These are phyloP conservation scores for Cornus florida DNA, from an alignment of 148 eudicot genomes.

Conservation along the genomic window DNA sequence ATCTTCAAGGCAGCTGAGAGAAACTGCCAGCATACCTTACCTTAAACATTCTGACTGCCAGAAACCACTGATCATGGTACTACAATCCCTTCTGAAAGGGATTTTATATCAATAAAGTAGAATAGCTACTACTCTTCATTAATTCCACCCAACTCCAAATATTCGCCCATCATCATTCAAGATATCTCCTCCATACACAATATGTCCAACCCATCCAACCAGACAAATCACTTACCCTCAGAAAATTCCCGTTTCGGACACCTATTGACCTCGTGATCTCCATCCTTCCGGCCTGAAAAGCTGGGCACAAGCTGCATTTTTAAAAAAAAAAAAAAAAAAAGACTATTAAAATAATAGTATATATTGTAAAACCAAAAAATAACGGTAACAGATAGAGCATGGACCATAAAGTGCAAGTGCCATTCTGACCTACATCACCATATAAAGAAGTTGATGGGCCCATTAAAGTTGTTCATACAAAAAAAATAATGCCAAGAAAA, in stretches of 20 bases:
- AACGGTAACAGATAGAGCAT: no score
- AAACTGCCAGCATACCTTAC: conserved; percentile 16
- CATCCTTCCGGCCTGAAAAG: conserved; percentile 29
- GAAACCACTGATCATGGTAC: conserved; percentile 10
- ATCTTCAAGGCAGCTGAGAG: conserved; percentile 1
- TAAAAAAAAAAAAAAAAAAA: background rate
- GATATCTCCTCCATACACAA: background rate
- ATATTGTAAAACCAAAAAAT: background rate
- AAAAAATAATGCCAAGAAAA: no score
- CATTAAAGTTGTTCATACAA: no score
- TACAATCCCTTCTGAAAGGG: background rate
- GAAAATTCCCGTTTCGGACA: conserved; percentile 22
- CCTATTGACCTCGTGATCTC: conserved; percentile 28
- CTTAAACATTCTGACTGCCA: conserved; percentile 2
- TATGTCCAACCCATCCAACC: conserved; percentile 25
- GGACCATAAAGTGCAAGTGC: no score
- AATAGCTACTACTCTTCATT: conserved; percentile 5
- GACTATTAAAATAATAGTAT: no score
- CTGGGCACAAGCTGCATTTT: conserved; percentile 44
- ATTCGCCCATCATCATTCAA: conserved; percentile 4
- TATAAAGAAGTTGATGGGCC: no score
- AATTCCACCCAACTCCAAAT: conserved; percentile 6
- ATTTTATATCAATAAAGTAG: conserved; percentile 7
- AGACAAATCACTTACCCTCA: conserved; percentile 21
- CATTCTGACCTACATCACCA: no score